Percentiles rank a stretch among this genome's conserved stretches.
phyloP scores from a whole-genome alignment of 805 yeast species.

The Spathaspora boniae region DNA sequence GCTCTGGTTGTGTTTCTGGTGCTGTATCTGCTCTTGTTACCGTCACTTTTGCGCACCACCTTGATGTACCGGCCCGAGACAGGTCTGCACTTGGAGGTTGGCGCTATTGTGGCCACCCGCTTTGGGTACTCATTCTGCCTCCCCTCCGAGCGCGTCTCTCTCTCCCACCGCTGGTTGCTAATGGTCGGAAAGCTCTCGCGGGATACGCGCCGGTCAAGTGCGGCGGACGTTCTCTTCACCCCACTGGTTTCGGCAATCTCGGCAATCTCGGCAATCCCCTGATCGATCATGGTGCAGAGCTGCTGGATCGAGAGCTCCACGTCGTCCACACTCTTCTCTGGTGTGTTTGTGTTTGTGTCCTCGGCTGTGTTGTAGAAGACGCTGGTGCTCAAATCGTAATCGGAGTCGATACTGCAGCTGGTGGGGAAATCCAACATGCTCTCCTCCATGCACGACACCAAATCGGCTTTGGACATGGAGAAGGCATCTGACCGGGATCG shows the following conservation, averaged over 20 bases:
- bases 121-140: neutral
- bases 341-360: neutral
- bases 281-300: conserved; percentile 7
- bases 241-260: no score
- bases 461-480: conserved; percentile 4
- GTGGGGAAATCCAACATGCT: neutral
- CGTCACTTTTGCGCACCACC: no score
- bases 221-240: neutral
- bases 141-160: neutral
- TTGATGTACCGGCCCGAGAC: no score
- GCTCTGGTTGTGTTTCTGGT: no score
- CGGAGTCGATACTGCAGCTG: neutral
- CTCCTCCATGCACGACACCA: conserved; percentile 2
- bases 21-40: no score
- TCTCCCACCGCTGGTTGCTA: neutral
- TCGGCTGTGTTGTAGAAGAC: neutral
- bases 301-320: conserved; percentile 2
- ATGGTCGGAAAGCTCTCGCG: neutral
- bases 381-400: neutral
- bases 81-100: no score
- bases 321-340: neutral
- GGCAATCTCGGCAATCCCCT: conserved; percentile 3
- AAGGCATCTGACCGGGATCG: neutral
- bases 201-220: neutral
- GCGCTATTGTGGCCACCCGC: no score